Evolutionary conservation across 2,329 filamentous ascomycete genomes (phyloP).

Genomic region (Emmonsia crescens): DNA sequence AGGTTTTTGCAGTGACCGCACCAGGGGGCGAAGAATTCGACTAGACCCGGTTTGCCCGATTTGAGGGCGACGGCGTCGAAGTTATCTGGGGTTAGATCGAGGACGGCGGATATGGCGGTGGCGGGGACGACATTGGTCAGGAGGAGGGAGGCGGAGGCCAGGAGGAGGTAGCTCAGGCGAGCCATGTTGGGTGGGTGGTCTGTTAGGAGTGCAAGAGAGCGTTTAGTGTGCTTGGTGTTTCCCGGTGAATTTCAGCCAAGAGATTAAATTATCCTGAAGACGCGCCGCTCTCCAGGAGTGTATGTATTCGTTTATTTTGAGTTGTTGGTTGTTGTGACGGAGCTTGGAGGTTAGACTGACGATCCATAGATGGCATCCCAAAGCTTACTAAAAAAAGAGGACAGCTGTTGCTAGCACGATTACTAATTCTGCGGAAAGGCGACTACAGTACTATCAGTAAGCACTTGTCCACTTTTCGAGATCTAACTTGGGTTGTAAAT

Average conservation of each 20-base stretch:
- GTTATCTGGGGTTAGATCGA: conserved; percentile 81
- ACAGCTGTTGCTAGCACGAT: conserved; percentile 7
- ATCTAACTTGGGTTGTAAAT: background rate
- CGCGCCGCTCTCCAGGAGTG: background rate
- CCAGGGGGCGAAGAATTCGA: conserved; percentile 98
- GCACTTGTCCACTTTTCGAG: background rate
- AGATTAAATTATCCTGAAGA: background rate
- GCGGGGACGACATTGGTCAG: conserved; percentile 45
- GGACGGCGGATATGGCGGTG: conserved; percentile 65
- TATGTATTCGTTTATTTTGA: background rate
- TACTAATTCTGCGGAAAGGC: background rate
- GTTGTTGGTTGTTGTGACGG: background rate
- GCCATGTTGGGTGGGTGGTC: conserved; percentile 26
- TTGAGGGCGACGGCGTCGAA: conserved; percentile 85
- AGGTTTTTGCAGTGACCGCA: conserved; percentile 99
- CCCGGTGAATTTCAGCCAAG: background rate
- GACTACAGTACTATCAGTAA: no score
- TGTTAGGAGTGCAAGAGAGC: background rate
- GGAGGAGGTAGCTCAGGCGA: conserved; percentile 36
- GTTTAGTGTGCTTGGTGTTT: no score
- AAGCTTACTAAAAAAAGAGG: background rate
- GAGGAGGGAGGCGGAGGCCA: conserved; percentile 37
- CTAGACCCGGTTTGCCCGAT: conserved; percentile 86
- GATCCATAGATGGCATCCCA: background rate
- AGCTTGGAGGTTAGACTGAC: background rate